phyloP scores from a whole-genome alignment of 208 protist genomes.

The Crithidia acanthocephali region DNA sequence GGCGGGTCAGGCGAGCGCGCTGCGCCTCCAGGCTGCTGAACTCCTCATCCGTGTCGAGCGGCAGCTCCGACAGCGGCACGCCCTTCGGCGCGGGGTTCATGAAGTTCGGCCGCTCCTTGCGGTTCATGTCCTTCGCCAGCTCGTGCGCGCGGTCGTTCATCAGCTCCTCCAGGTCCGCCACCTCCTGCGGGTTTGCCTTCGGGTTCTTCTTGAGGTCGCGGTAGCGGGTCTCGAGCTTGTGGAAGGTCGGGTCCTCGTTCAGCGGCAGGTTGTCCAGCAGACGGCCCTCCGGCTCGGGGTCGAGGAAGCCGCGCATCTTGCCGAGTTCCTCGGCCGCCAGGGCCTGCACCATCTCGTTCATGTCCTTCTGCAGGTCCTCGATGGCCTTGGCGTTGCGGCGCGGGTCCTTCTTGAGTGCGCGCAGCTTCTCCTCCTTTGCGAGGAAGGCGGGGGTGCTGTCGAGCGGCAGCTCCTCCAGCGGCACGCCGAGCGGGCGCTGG shows the following conservation, averaged over 20 bases:
- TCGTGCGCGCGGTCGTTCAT: constrained; percentile 81
- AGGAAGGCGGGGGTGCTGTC: constrained; percentile 54
- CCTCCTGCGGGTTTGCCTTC: constrained; percentile 51
- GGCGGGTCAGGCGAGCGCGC: constrained; percentile 59
- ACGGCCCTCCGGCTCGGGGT: constrained; percentile 71
- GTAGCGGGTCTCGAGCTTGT: constrained; percentile 54
- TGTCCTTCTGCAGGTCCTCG: constrained; percentile 49
- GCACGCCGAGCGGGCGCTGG: constrained; percentile 57
- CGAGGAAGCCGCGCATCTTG: constrained; percentile 66
- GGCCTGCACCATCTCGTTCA: constrained; percentile 49
- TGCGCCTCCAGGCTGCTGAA: constrained; percentile 73
- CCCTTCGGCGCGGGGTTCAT: constrained; percentile 52
- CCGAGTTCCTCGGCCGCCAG: constrained; percentile 66
- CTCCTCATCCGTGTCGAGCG: constrained; percentile 70
- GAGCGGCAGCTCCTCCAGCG: constrained; percentile 69
- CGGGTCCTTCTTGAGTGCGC: constrained; percentile 55
- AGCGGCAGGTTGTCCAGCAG: constrained; percentile 65
- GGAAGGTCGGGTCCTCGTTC: constrained; percentile 66
- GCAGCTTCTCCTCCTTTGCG: constrained; percentile 64
- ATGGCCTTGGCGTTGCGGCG: constrained; percentile 53
- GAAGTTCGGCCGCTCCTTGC: constrained; percentile 62
- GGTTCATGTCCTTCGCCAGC: constrained; percentile 74
- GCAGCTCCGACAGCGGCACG: constrained; percentile 63
- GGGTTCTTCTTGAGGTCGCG: constrained; percentile 64
- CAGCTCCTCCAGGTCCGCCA: constrained; percentile 72